Base-by-base conservation (phyloP, 1,284 basidiomycete species). In the Rhodotorula glutinis region DNA sequence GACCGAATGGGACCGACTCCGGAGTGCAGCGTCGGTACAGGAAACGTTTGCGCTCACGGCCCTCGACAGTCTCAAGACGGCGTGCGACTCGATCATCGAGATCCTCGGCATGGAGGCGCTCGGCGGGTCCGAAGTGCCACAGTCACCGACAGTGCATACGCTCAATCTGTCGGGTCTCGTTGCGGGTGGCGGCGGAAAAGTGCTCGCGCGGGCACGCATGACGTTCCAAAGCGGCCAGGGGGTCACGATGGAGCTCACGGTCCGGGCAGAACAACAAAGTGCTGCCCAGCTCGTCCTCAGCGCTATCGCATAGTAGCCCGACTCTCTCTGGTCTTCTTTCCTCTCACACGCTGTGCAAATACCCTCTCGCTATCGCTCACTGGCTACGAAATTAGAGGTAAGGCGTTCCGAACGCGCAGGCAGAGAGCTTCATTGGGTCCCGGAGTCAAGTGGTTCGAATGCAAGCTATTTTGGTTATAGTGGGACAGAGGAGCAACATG, bases 31-130 rank as follows among this genome's bases (percentile, higher is more conserved):
- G 38, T 86, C 82, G 63, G 86, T 87, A 13, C 95, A 90, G 43
- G 96, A 98, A 81, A 98, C 94, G 14, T 98, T 98, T 80, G 87
- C 92, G 19, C 83, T 99, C 60, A 90, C 91, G 53, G 88, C 91
- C 4, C 90, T 94, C 84, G 92, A 97, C 75, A 91, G 89, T 68
- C 85, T 99, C 73, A 92, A 93, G 83, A 90, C 90, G 75, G 91
- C 93, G 16, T 95, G 92, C 80, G 89, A 92, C 74, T 93, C 92
- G 38, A 87, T 96, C 76, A 85, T 93, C 75, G 92, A 94, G 77
- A 88, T 98, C 53, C 86, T 98, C 73, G 90, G 92, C 78, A 97
- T 99, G 94, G 92, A 97, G 78, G 85, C 96, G 4, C 82, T 98
- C 30, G 96, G 95, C 73, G 92, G 92, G 25, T 88, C 89, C 13